Conservation (phyloP, 805 yeast species). For the Teunomyces pallodes region DNA sequence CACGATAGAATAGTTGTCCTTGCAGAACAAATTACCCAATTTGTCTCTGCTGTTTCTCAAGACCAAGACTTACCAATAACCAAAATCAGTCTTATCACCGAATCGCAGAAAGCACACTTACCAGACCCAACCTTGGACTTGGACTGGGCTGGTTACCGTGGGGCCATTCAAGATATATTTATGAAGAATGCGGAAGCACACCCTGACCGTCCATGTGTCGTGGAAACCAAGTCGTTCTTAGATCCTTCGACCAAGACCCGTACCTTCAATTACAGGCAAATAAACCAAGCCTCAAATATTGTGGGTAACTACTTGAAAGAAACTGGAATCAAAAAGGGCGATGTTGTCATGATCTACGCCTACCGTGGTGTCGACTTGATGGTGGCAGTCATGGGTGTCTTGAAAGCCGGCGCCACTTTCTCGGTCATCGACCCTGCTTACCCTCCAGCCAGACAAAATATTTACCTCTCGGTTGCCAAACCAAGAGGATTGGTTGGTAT, state of each 20-base stretch:
- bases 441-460: slow-evolving; percentile 96
- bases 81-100: slow-evolving; percentile 64
- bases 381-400: slow-evolving; percentile 96
- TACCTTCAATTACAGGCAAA: slow-evolving; percentile 79
- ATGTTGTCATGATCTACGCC: slow-evolving; percentile 96
- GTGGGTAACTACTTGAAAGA: slow-evolving; percentile 85
- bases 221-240: slow-evolving; percentile 79
- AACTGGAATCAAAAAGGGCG: slow-evolving; percentile 84
- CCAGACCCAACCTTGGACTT: slow-evolving; percentile 88
- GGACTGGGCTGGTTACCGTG: slow-evolving; percentile 89
- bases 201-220: slow-evolving; percentile 88
- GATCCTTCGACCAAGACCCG: slow-evolving; percentile 57
- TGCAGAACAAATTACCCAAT: slow-evolving; percentile 69
- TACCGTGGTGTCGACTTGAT: slow-evolving; percentile 95
- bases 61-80: slow-evolving; percentile 49
- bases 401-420: slow-evolving; percentile 98
- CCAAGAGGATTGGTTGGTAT: slow-evolving; percentile 90
- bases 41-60: slow-evolving; percentile 33
- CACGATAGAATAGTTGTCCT: slow-evolving; percentile 65
- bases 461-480: slow-evolving; percentile 88
- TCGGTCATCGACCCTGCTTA: slow-evolving; percentile 99
- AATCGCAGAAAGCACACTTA: slow-evolving; percentile 54
- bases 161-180: slow-evolving; percentile 96
- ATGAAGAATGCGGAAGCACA: slow-evolving; percentile 77
- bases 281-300: slow-evolving; percentile 87